Base-by-base conservation (phyloP, 1,139 yeast genomes). In the Kodamaea alishanica region DNA sequence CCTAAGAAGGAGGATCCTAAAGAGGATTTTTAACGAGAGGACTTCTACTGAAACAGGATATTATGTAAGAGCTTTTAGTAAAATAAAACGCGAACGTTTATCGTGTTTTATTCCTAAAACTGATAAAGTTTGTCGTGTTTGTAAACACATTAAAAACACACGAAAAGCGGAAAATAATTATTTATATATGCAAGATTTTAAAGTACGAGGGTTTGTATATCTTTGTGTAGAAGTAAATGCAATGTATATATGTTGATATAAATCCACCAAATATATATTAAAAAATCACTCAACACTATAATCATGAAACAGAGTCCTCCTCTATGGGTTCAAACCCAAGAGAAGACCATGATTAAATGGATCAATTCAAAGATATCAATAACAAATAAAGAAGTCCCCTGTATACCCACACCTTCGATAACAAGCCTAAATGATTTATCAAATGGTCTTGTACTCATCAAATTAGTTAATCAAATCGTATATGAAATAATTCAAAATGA, bases 291-390 rank as follows among this genome's bases (percentile, higher is more conserved):
- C 28, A 10, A 26, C 12, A 26, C 10, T 10, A 26, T 6, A 10
- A 32, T 8, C 15, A 26, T 33, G 29, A 26, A 25, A 12, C 30
- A 7, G 42, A 42, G 32, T 47, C 45, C 15, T 34, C 43, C 12
- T 15, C 20, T 15, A 15, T 75, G 79, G 79, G 66, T 68, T 23
- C 49, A 56, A 25, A 56, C 63, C 27, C 79, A 75, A 51, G 67
- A 70, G 39, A 66, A 65, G 45, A 70, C 77, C 25, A 69, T 75
- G 65, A 47, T 67, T 12, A 55, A 75, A 42, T 74, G 80, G 80
- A 55, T 75, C 28, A 70, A 71, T 49, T 71, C 23, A 38, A 48
- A 23, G 33, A 43, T 5, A 45, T 50, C 30, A 8, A 25, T 32
- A 6, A 12, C 23, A 6, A 36, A 35, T n/a, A 30, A 28, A 8